Evolutionary conservation across 805 yeast species (phyloP).

Genomic region (Candida methanosorbosa): DNA sequence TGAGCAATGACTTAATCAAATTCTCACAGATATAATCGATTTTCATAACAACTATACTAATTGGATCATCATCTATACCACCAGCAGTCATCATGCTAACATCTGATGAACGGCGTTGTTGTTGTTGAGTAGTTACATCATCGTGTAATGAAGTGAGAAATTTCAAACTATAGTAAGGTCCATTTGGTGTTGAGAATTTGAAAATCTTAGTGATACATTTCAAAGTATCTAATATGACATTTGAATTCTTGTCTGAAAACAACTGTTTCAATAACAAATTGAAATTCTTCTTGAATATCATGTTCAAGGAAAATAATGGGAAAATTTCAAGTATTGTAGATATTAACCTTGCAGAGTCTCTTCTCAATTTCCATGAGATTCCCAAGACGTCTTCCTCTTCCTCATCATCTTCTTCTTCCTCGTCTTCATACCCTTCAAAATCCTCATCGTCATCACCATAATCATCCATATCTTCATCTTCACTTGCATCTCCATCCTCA

Average conservation of each 20-base stretch:
- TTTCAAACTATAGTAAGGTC: slow-evolving; percentile 22
- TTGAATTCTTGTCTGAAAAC: slow-evolving; percentile 34
- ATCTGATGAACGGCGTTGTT: slow-evolving; percentile 23
- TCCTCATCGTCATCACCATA: slow-evolving; percentile 25
- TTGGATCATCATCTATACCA: slow-evolving; percentile 26
- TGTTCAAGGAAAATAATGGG: slow-evolving; percentile 25
- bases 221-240: slow-evolving; percentile 43
- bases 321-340: slow-evolving; percentile 27
- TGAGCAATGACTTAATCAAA: slow-evolving; percentile 9
- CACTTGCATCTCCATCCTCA: slow-evolving; percentile 22
- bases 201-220: slow-evolving; percentile 34
- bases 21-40: slow-evolving; percentile 10
- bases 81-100: slow-evolving; percentile 25
- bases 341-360: slow-evolving; percentile 37
- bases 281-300: slow-evolving; percentile 24
- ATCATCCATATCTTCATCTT: slow-evolving; percentile 20
- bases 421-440: slow-evolving; percentile 29
- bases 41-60: slow-evolving; percentile 6
- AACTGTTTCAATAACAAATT: slow-evolving; percentile 22
- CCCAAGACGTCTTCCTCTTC: slow-evolving; percentile 31
- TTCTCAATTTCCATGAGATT: slow-evolving; percentile 54
- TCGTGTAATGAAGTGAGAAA: slow-evolving; percentile 16
- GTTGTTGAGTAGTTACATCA: no score
- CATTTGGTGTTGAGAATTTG: slow-evolving; percentile 18
- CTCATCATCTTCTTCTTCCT: slow-evolving; percentile 34